Evolutionary conservation across 2,329 filamentous ascomycete species (phyloP), one percentile per base, ranked within the genome.

Genomic region (Fusarium pilosicola): DNA sequence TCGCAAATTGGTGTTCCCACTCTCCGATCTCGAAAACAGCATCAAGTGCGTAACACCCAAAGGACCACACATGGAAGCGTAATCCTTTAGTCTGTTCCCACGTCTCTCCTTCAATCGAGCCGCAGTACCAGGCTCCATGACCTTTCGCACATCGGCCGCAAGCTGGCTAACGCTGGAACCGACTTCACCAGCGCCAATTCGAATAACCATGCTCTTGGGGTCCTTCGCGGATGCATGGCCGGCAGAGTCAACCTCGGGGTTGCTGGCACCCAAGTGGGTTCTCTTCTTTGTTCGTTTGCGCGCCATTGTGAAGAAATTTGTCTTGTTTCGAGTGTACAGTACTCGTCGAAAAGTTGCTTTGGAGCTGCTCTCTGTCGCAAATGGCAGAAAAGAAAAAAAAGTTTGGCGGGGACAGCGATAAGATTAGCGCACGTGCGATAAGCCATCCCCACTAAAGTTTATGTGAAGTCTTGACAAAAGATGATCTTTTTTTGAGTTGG

Each of bases 151-250:
- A 85, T 99, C 96, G 77, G 93, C 91, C 28, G 96, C 95, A 77
- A 99, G 87, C 84, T 98, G 95, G 81, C 92, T 96, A 78, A 99
- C 89, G 81, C 93, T 97, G 68, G 94, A 90, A 65, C 96, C 96
- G 59, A 99, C 94, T 81, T 98, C 94, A 78, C 95, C 93, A 77
- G 95, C 96, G 78, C 96, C 96, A 79, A 98, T 95, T 76, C 96
- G 94, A 83, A 99, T 97, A 66, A 99, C 96, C 96, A 99, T 98
- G 81, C 93, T 97, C 88, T 98, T 98, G 39, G 96, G 96, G 58
- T 91, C 88, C 74, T 91, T 90, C 60, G 88, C 87, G 30, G 91
- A 88, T 66, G 90, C 88, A 82, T 91, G 90, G 65, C 89, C 88
- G 48, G 87, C 85, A 73, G 88, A 78, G 77, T 88, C 84, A 71